Evolutionary conservation across 805 yeast species (phyloP).

Genomic region (Wickerhamiella shivajii): DNA sequence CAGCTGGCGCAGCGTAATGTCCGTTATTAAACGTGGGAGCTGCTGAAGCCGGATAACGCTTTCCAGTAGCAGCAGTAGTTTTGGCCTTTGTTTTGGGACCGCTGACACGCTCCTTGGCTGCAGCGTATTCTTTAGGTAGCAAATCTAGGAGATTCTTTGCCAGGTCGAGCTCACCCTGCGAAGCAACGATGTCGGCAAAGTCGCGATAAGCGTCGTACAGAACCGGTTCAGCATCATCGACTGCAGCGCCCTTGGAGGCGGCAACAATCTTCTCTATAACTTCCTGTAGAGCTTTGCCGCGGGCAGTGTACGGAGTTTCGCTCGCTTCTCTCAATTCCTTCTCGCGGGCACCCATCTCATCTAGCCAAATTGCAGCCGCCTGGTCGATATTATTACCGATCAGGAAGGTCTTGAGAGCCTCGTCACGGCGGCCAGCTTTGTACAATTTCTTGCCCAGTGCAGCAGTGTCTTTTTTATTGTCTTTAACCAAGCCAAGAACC

Average conservation of each 20-base stretch:
- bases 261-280: conserved; percentile 75
- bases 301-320: conserved; percentile 64
- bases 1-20: background rate
- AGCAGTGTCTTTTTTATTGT: conserved; percentile 6
- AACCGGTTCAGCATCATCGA: conserved; percentile 29
- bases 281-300: conserved; percentile 62
- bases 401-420: conserved; percentile 64
- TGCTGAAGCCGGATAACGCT: background rate
- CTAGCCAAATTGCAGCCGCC: conserved; percentile 69
- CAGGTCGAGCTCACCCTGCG: conserved; percentile 69
- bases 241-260: conserved; percentile 27
- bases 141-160: conserved; percentile 56
- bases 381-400: conserved; percentile 72
- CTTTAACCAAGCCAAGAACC: conserved; percentile 43
- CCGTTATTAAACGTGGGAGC: background rate
- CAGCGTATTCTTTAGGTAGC: conserved; percentile 50
- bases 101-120: conserved; percentile 66
- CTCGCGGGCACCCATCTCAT: conserved; percentile 45
- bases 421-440: conserved; percentile 39
- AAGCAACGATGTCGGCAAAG: conserved; percentile 64
- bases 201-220: conserved; percentile 57
- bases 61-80: conserved; percentile 10
- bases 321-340: conserved; percentile 25
- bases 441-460: conserved; percentile 68
- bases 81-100: conserved; percentile 31